Percentiles rank a stretch among this genome's conserved stretches.
phyloP scores from a whole-genome alignment of 169 alveolate species.

The Plasmodium gallinaceum region DNA sequence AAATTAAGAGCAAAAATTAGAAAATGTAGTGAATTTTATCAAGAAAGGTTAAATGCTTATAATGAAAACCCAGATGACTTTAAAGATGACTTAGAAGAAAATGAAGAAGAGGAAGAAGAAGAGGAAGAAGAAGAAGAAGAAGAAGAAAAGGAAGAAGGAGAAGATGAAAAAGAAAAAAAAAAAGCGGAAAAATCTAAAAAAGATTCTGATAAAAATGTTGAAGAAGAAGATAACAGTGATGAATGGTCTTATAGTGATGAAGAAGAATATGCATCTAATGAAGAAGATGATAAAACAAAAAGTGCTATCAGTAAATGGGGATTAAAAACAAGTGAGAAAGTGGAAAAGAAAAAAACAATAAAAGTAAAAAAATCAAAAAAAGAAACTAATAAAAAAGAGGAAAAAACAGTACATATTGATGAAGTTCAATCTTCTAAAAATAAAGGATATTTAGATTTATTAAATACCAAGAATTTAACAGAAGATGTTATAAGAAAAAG shows the following conservation, averaged over 20 bases:
- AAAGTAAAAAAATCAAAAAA: constrained; percentile 82
- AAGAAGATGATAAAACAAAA: constrained; percentile 86
- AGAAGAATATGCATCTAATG: constrained; percentile 83
- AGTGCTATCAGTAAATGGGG: constrained; percentile 92
- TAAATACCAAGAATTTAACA: constrained; percentile 84
- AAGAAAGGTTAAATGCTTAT: constrained; percentile 83
- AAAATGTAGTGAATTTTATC: constrained; percentile 87
- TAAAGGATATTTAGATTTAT: constrained; percentile 84
- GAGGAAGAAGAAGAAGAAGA: constrained; percentile 72
- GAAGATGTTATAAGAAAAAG: constrained; percentile 87
- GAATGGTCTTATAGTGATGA: constrained; percentile 90
- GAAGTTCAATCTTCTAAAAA: constrained; percentile 76
- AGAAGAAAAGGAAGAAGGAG: constrained; percentile 75
- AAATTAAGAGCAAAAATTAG: constrained; percentile 88
- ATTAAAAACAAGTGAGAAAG: constrained; percentile 83
- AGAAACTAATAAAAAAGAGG: constrained; percentile 83
- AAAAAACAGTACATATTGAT: constrained; percentile 77
- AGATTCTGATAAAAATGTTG: constrained; percentile 25
- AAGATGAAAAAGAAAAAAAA: constrained; percentile 21
- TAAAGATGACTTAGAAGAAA: constrained; percentile 78
- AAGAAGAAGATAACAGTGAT: constrained; percentile 80
- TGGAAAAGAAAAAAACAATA: constrained; percentile 73
- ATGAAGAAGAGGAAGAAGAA: constrained; percentile 81
- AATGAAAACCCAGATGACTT: constrained; percentile 86
- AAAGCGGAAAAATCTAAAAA: constrained; percentile 19